Percentiles rank a stretch among this genome's conserved stretches.
Conservation (phyloP, 148 eudicot genomes). For the Diospyros kaki region DNA sequence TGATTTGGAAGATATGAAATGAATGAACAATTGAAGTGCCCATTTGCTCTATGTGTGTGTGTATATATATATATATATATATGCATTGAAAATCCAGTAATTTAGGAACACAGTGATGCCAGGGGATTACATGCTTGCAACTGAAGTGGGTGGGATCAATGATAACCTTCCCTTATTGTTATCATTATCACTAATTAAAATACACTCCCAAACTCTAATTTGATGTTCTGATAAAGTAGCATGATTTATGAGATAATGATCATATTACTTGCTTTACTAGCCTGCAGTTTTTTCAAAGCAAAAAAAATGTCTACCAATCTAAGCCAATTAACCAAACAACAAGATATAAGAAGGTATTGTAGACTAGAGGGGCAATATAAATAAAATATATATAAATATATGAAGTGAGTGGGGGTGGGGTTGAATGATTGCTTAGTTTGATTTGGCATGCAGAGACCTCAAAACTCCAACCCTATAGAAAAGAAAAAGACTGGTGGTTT, state of each 20-base stretch:
- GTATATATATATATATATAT: too few relatives aligned
- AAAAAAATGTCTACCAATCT: neutral
- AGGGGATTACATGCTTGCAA: constrained; percentile 2
- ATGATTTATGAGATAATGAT: constrained; percentile 4
- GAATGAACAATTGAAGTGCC: neutral
- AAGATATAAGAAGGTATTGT: too few relatives aligned
- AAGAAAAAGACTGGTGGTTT: too few relatives aligned
- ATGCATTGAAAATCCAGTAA: neutral
- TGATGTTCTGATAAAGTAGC: neutral
- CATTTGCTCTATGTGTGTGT: neutral
- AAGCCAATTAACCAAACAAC: too few relatives aligned
- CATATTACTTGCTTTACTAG: neutral
- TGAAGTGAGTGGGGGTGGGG: neutral
- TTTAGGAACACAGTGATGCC: neutral
- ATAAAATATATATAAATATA: neutral
- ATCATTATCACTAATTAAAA: neutral
- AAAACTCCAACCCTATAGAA: neutral
- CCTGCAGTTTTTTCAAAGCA: neutral
- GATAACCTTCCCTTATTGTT: neutral
- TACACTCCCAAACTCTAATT: neutral
- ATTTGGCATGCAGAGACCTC: too few relatives aligned
- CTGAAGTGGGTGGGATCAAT: constrained; percentile 5
- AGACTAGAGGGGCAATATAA: neutral
- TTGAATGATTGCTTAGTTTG: neutral
- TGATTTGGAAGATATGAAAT: neutral